These are phyloP conservation scores for Botrytis galanthina DNA, from an alignment of 2,329 filamentous ascomycete genomes.

Conservation along the genomic window DNA sequence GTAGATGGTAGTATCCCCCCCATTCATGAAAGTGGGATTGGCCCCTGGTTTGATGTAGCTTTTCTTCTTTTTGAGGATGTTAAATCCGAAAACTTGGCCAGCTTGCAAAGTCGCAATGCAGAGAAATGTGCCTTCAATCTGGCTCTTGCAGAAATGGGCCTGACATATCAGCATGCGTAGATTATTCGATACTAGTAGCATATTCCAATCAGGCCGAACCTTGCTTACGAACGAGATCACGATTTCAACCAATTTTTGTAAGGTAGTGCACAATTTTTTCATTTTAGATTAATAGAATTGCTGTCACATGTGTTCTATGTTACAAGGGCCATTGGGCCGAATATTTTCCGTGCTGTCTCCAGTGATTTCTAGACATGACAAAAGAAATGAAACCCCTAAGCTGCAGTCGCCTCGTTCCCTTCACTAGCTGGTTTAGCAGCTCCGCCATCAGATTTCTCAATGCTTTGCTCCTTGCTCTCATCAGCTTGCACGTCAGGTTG, in stretches of 20 bases:
- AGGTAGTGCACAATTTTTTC: neutral
- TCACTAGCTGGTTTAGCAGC: conserved; percentile 63
- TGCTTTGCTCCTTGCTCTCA: conserved; percentile 58
- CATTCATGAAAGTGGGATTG: neutral
- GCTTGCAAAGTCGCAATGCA: neutral
- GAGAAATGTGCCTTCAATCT: neutral
- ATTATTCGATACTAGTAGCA: neutral
- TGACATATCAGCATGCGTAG: neutral
- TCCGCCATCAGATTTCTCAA: conserved; percentile 43
- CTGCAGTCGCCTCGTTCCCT: conserved; percentile 53
- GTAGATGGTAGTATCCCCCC: neutral
- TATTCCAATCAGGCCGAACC: neutral
- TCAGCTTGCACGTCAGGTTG: conserved; percentile 46
- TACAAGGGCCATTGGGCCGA: conserved; percentile 17
- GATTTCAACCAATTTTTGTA: neutral
- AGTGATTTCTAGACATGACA: neutral
- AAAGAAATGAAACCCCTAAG: conserved; percentile 30
- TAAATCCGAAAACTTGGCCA: neutral
- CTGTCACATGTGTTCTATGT: conserved; percentile 19
- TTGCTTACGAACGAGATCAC: neutral
- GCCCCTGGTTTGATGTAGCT: neutral
- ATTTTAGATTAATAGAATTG: conserved; percentile 3
- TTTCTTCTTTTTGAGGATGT: neutral
- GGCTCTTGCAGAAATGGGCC: neutral
- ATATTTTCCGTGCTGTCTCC: conserved; percentile 8